A percentile compares a stretch with the other conserved stretches of the same genome.
Evolutionary conservation across 805 yeast genomes (phyloP).

Genomic region (Yarrowia bubula): DNA sequence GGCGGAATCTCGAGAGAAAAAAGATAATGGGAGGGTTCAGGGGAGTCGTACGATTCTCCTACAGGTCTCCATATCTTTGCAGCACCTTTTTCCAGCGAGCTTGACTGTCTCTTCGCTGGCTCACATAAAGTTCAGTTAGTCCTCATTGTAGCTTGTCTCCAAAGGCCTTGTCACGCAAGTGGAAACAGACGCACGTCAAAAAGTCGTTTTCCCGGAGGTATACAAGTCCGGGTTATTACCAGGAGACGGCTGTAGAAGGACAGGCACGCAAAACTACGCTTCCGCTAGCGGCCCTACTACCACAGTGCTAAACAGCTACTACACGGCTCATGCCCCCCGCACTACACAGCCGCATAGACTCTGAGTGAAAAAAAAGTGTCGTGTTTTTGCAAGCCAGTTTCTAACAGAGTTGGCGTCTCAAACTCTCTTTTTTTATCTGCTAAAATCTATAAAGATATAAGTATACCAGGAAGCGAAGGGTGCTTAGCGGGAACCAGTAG

Average conservation of each 20-base stretch:
- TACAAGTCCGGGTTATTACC: background rate
- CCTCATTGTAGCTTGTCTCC: background rate
- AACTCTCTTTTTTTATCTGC: slow-evolving; percentile 1
- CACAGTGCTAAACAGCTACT: background rate
- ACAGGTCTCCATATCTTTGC: background rate
- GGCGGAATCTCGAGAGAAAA: background rate
- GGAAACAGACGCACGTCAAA: background rate
- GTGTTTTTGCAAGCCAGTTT: background rate
- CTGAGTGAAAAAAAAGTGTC: background rate
- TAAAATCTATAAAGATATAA: slow-evolving; percentile 6
- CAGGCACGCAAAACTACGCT: background rate
- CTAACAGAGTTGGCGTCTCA: slow-evolving; percentile 1
- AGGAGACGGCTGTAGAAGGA: background rate
- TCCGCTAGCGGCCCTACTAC: background rate
- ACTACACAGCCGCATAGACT: background rate
- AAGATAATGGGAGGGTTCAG: background rate
- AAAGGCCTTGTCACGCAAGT: background rate
- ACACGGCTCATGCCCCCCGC: background rate
- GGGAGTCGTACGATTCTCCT: background rate
- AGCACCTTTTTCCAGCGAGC: too few relatives aligned
- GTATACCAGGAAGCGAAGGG: background rate
- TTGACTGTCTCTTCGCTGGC: too few relatives aligned
- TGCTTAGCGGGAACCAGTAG: background rate
- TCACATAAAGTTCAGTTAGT: background rate
- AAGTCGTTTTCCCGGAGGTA: slow-evolving; percentile 2